Evolutionary conservation across 1,139 yeast species (phyloP), one percentile per base, ranked within the genome.

Genomic region (Debaryomyces sp.): DNA sequence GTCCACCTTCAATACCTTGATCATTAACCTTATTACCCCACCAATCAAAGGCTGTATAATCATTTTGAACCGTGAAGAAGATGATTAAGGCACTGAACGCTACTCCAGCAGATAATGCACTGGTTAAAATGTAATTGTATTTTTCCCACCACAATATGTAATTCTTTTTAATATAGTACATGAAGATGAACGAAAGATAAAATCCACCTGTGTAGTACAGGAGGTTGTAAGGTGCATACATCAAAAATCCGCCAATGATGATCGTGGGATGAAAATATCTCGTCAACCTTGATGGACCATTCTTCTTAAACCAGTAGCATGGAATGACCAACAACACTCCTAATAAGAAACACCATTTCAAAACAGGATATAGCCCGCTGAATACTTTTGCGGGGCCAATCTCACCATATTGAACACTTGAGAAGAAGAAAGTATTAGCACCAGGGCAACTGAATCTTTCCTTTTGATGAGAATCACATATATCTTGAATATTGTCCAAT

Each of bases 141-240:
- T 80, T 82, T 52, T 80, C 84, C 85, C 87, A 84, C 85, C 87
- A 80, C 23, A 73, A 65, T 18, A 71, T 56, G 57, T 77, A 80
- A 52, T 79, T 71, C 54, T 67, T 73, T 55, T 75, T 80, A 55
- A 82, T 66, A 60, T 71, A 67, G 58, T 73, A 72, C 81, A 82
- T 84, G 68, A 84, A 84, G 27, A 70, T 55, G 49, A 67, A 74
- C 10, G 82, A 72, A 26, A 78, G 60, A 50, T 77, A 73, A 45
- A 80, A 61, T 21, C 85, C 84, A 24, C 80, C 78, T 17, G 82
- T 76, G 54, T 68, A 71, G 66, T 81, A 84, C 64, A 77, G 71
- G 52, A 84, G 60, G 61, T 82, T 82, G 55, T 77, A 81, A 9
- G 88, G 87, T 23, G 82, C 82, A 55, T 70, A 78, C 44, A 66